Percentiles rank a stretch among this genome's conserved stretches.
These are phyloP conservation scores for Globisporangium irregulare DNA, from an alignment of 352 stramenopile genomes.

Conservation along the genomic window DNA sequence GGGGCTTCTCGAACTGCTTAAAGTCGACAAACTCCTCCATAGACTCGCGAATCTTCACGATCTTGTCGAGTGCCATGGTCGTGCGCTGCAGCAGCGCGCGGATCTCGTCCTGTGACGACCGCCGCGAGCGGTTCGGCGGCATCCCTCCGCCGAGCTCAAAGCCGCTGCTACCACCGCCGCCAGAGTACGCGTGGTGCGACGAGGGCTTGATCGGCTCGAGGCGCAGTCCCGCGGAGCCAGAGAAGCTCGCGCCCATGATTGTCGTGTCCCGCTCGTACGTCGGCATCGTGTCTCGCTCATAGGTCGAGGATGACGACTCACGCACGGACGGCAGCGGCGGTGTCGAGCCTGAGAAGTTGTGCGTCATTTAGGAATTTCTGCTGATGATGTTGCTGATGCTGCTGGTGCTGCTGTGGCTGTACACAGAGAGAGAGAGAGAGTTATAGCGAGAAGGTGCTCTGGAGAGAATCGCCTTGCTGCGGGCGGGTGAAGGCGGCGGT, in stretches of 20 bases:
- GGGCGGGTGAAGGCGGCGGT: background rate
- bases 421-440: background rate
- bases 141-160: constrained; percentile 7
- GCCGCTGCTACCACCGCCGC: background rate
- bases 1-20: constrained; percentile 65
- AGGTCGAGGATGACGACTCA: constrained; percentile 11
- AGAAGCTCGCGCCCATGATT: constrained; percentile 17
- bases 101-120: constrained; percentile 70
- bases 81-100: constrained; percentile 67
- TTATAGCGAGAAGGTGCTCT: background rate
- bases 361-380: background rate
- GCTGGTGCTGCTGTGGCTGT: background rate
- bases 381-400: background rate
- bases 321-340: constrained; percentile 16
- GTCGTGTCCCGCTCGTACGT: constrained; percentile 18
- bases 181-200: background rate
- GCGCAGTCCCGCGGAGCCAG: background rate
- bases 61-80: constrained; percentile 69
- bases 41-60: constrained; percentile 80
- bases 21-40: constrained; percentile 84
- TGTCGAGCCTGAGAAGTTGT: constrained; percentile 4
- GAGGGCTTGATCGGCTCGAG: constrained; percentile 19
- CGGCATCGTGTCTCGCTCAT: constrained; percentile 17
- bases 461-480: background rate
- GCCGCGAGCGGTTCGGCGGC: constrained; percentile 22